Evolutionary conservation across 768 basidiomycete species (phyloP).

Genomic region (Agrocybe praecox): DNA sequence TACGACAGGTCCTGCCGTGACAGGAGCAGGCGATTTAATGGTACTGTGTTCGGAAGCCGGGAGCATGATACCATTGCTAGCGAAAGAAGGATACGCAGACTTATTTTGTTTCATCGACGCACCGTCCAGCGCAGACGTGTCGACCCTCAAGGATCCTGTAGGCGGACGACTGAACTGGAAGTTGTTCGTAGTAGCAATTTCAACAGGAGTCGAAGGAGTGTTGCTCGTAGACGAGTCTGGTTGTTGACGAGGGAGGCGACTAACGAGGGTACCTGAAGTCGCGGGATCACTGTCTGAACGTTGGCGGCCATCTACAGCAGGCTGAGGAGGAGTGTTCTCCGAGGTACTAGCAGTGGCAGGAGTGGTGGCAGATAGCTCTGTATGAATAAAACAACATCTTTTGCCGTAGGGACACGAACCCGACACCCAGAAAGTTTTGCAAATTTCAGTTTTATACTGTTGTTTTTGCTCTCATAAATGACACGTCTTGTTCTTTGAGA

Average conservation of each 20-base stretch:
- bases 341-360: slow-evolving; percentile 47
- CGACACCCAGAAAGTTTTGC: slow-evolving; percentile 94
- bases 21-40: slow-evolving; percentile 74
- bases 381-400: slow-evolving; percentile 93
- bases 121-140: slow-evolving; percentile 66
- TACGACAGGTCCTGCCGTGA: slow-evolving; percentile 85
- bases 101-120: slow-evolving; percentile 76
- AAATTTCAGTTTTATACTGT: slow-evolving; percentile 94
- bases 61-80: slow-evolving; percentile 59
- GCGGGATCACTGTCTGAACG: slow-evolving; percentile 87
- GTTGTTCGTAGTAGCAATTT: slow-evolving; percentile 44
- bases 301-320: slow-evolving; percentile 55
- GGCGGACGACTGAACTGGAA: slow-evolving; percentile 66
- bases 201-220: slow-evolving; percentile 54
- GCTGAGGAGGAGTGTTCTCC: slow-evolving; percentile 53
- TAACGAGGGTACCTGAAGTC: slow-evolving; percentile 70
- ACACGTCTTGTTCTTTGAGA: slow-evolving; percentile 16
- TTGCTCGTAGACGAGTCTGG: slow-evolving; percentile 50
- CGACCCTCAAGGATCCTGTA: slow-evolving; percentile 71
- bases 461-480: slow-evolving; percentile 12
- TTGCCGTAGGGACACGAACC: slow-evolving; percentile 93
- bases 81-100: slow-evolving; percentile 78
- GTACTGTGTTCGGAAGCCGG: slow-evolving; percentile 59
- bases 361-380: slow-evolving; percentile 69
- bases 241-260: slow-evolving; percentile 62